Percentiles rank a stretch among this genome's conserved stretches.
Conservation (phyloP, 768 basidiomycete genomes). For the Russula dissimulans region DNA sequence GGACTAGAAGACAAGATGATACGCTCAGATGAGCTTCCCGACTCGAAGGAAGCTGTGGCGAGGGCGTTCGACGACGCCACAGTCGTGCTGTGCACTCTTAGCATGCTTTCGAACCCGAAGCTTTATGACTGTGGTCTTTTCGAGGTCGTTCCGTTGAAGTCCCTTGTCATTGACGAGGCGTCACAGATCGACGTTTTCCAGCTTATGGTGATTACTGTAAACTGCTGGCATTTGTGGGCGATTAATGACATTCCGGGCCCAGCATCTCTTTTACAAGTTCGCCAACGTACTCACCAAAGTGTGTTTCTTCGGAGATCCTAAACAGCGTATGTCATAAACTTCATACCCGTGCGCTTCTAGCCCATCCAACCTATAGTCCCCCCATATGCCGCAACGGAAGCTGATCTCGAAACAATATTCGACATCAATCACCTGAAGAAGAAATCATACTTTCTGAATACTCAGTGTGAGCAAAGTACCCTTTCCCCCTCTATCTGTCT, state of each 20-base stretch:
- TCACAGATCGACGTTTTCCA: slow-evolving; percentile 42
- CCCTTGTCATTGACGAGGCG: slow-evolving; percentile 50
- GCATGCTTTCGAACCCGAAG: slow-evolving; percentile 40
- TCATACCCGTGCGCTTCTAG: neutral
- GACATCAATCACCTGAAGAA: slow-evolving; percentile 34
- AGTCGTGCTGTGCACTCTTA: slow-evolving; percentile 40
- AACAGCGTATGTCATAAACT: slow-evolving; percentile 34
- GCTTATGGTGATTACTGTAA: slow-evolving; percentile 33
- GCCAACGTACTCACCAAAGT: slow-evolving; percentile 31
- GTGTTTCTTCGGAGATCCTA: slow-evolving; percentile 47
- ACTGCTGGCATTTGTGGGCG: neutral
- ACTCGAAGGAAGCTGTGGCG: slow-evolving; percentile 21
- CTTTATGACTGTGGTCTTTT: slow-evolving; percentile 30
- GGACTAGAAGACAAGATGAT: slow-evolving; percentile 31
- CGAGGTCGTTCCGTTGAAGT: slow-evolving; percentile 32
- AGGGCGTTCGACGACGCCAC: slow-evolving; percentile 25
- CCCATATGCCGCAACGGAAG: slow-evolving; percentile 38
- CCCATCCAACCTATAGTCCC: slow-evolving; percentile 31
- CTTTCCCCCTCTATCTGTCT: neutral
- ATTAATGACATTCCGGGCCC: neutral
- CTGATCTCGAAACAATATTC: slow-evolving; percentile 37
- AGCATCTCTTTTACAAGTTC: slow-evolving; percentile 40
- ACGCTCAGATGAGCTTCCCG: slow-evolving; percentile 32
- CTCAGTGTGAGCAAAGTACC: slow-evolving; percentile 31
- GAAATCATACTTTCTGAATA: slow-evolving; percentile 34